These are phyloP conservation scores for Calonectria henricotiae DNA, from an alignment of 2,329 filamentous ascomycete genomes.

Conservation along the genomic window DNA sequence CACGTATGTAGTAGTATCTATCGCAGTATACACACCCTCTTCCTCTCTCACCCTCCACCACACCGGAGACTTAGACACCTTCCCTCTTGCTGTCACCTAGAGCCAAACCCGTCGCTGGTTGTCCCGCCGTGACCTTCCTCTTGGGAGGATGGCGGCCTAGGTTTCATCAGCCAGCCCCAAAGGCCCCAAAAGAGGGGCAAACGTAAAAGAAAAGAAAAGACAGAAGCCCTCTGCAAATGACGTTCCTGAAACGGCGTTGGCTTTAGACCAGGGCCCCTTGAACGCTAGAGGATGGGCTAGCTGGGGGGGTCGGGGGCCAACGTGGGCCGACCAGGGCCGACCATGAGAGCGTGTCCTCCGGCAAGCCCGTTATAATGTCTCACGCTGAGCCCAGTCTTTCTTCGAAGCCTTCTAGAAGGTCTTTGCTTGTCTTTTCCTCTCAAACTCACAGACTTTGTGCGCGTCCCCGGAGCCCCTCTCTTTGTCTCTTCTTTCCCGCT, in stretches of 20 bases:
- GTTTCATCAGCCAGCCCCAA: slow-evolving; percentile 23
- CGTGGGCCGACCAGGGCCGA: slow-evolving; percentile 43
- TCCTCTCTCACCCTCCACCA: slow-evolving; percentile 6
- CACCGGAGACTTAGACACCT: not conserved
- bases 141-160: slow-evolving; percentile 24
- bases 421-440: slow-evolving; percentile 39
- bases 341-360: slow-evolving; percentile 49
- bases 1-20: not conserved
- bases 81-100: not conserved
- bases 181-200: slow-evolving; percentile 30
- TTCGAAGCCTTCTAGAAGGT: slow-evolving; percentile 56
- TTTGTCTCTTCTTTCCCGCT: slow-evolving; percentile 32
- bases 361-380: slow-evolving; percentile 55
- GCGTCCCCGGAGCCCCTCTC: slow-evolving; percentile 31
- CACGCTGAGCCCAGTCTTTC: slow-evolving; percentile 49
- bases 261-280: slow-evolving; percentile 46
- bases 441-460: slow-evolving; percentile 14
- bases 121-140: slow-evolving; percentile 26
- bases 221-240: slow-evolving; percentile 46
- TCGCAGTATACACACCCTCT: not conserved
- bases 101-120: not conserved
- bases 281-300: slow-evolving; percentile 46
- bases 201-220: slow-evolving; percentile 26
- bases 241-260: slow-evolving; percentile 53
- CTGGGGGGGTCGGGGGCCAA: slow-evolving; percentile 43